phyloP scores from a whole-genome alignment of 495 filamentous ascomycete species.

The Sabuloglossum arenarium region DNA sequence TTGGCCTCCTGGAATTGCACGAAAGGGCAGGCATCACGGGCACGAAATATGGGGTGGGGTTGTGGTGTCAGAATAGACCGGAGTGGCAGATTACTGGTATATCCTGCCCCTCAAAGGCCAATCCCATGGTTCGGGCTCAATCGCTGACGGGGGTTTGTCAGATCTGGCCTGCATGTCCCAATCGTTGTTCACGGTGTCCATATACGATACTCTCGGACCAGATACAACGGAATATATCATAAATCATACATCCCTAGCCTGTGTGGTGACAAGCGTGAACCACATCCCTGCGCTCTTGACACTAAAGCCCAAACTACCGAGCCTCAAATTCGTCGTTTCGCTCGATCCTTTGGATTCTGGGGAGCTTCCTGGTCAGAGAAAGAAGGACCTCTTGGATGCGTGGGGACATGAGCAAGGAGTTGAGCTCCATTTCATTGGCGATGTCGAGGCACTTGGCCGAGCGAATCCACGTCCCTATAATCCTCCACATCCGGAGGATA shows the following conservation, averaged over 20 bases:
- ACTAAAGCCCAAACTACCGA: constrained; percentile 49
- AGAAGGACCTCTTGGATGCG: constrained; percentile 50
- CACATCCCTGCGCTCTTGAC: constrained; percentile 78
- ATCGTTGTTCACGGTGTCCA: constrained; percentile 71
- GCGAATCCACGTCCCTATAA: constrained; percentile 41
- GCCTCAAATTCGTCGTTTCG: constrained; percentile 72
- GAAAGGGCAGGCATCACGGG: constrained; percentile 24
- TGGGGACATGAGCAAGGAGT: constrained; percentile 54
- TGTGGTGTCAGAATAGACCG: constrained; percentile 91
- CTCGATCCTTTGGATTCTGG: constrained; percentile 72
- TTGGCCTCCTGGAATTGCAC: constrained; percentile 68
- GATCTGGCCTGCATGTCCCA: constrained; percentile 85
- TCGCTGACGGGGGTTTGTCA: constrained; percentile 11
- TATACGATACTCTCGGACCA: constrained; percentile 89
- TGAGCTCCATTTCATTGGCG: constrained; percentile 50
- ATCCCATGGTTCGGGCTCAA: not conserved
- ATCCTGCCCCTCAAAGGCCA: constrained; percentile 8
- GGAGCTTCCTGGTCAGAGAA: constrained; percentile 58
- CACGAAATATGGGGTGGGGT: constrained; percentile 58
- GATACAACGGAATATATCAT: constrained; percentile 88
- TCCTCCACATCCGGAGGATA: constrained; percentile 51
- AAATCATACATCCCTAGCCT: constrained; percentile 60
- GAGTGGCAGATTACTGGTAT: constrained; percentile 91
- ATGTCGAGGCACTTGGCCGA: constrained; percentile 61
- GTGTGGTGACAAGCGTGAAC: constrained; percentile 58